A percentile compares a stretch with the other conserved stretches of the same genome.
These are phyloP conservation scores for Torulaspora gathmanii DNA, from an alignment of 805 yeast species.

Conservation along the genomic window DNA sequence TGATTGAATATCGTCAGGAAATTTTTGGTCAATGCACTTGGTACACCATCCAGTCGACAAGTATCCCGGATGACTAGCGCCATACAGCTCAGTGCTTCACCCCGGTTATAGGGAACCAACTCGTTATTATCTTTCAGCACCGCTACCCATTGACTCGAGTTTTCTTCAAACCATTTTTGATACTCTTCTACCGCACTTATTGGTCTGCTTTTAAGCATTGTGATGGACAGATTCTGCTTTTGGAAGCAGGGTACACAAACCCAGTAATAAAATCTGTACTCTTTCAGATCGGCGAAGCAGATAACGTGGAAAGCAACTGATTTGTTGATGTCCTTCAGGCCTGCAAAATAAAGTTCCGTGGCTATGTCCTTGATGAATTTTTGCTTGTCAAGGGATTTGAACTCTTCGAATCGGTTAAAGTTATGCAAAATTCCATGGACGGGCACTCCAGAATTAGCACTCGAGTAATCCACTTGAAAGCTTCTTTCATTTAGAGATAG, in stretches of 20 bases:
- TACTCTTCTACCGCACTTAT: conserved; percentile 3
- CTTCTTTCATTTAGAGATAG: conserved; percentile 32
- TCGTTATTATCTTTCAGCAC: conserved; percentile 19
- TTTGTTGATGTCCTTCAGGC: conserved; percentile 29
- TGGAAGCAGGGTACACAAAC: conserved; percentile 67
- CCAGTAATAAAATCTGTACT: conserved; percentile 88
- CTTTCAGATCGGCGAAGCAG: conserved; percentile 83
- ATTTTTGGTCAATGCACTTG: conserved; percentile 56
- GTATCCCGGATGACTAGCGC: conserved; percentile 41
- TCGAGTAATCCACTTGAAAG: conserved; percentile 26
- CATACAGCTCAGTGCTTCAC: conserved; percentile 8
- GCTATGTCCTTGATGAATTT: conserved; percentile 46
- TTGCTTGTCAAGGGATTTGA: conserved; percentile 63
- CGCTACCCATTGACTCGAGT: conserved; percentile 30
- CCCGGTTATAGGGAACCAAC: conserved; percentile 19
- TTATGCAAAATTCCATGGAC: conserved; percentile 46
- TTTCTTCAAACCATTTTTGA: conserved; percentile 19
- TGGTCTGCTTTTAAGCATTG: not conserved
- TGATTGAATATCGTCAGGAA: conserved; percentile 44
- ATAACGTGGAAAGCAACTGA: conserved; percentile 44
- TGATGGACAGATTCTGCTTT: conserved; percentile 11
- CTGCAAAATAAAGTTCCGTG: conserved; percentile 25
- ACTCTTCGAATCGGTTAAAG: conserved; percentile 82
- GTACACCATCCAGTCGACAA: conserved; percentile 34
- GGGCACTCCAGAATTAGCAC: conserved; percentile 7